Percentiles rank a stretch among this genome's conserved stretches.
phyloP scores from a whole-genome alignment of 1,284 basidiomycete genomes.

The Trametes pubescens region DNA sequence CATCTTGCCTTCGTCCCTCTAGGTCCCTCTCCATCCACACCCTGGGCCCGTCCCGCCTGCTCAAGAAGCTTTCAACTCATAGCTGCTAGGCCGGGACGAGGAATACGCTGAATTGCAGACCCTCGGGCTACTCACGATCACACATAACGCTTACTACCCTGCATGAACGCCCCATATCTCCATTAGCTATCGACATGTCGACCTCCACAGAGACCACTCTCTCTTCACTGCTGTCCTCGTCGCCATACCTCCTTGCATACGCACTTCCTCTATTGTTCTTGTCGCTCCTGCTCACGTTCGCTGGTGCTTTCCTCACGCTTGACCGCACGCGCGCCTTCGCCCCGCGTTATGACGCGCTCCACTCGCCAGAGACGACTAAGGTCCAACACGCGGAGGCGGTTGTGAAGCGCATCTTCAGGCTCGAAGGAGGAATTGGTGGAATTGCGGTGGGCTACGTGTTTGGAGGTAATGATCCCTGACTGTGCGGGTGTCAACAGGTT shows the following conservation, averaged over 20 bases:
- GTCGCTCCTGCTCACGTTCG: conserved; percentile 62
- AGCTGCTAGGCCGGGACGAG: background rate
- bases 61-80: background rate
- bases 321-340: conserved; percentile 71
- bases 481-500: background rate
- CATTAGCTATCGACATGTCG: conserved; percentile 34
- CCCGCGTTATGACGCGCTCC: conserved; percentile 44
- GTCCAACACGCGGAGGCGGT: conserved; percentile 36
- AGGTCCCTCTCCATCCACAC: background rate
- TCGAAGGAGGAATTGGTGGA: conserved; percentile 72
- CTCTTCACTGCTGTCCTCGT: conserved; percentile 36
- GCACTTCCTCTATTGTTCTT: conserved; percentile 60
- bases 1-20: background rate
- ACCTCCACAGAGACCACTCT: conserved; percentile 31
- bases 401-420: conserved; percentile 44
- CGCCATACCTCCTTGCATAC: conserved; percentile 54
- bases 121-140: background rate
- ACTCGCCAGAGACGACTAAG: conserved; percentile 45
- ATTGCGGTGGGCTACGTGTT: conserved; percentile 64
- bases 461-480: conserved; percentile 53
- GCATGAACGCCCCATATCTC: conserved; percentile 1
- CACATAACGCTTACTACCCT: conserved; percentile 5
- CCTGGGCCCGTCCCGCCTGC: background rate
- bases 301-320: conserved; percentile 72
- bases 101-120: background rate